These are phyloP conservation scores for Podospora pseudocomata DNA, from an alignment of 495 filamentous ascomycete genomes.

Conservation along the genomic window DNA sequence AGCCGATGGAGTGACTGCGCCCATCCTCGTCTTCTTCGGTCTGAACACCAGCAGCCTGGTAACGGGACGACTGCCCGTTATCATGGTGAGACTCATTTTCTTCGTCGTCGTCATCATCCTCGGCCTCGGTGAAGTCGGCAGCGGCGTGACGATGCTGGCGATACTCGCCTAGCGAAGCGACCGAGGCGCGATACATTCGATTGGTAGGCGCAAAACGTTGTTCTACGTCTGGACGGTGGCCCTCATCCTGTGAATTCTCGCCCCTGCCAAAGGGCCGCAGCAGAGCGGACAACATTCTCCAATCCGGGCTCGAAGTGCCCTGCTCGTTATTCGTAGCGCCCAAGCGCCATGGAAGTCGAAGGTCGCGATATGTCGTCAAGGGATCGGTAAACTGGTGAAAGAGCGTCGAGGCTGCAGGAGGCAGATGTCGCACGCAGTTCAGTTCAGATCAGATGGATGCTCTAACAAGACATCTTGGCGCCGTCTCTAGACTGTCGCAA, in stretches of 20 bases:
- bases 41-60: slow-evolving; percentile 8
- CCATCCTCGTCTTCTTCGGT: slow-evolving; percentile 52
- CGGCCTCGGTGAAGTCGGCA: slow-evolving; percentile 56
- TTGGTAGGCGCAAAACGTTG: slow-evolving; percentile 33
- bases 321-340: slow-evolving; percentile 21
- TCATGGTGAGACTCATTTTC: slow-evolving; percentile 45
- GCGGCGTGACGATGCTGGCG: slow-evolving; percentile 46
- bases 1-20: slow-evolving; percentile 51
- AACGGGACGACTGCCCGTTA: slow-evolving; percentile 35
- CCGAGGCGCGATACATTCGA: slow-evolving; percentile 20
- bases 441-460: slow-evolving; percentile 3
- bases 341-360: slow-evolving; percentile 31
- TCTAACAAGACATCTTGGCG: slow-evolving; percentile 10
- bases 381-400: background rate
- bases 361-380: background rate
- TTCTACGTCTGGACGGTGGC: slow-evolving; percentile 29
- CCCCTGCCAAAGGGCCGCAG: slow-evolving; percentile 39
- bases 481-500: slow-evolving; percentile 2
- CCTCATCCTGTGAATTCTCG: slow-evolving; percentile 16
- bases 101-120: slow-evolving; percentile 51
- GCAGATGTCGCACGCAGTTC: background rate
- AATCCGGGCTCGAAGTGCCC: slow-evolving; percentile 19
- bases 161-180: slow-evolving; percentile 26
- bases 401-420: background rate
- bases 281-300: slow-evolving; percentile 43